Base-by-base conservation (phyloP, 345 rosid genomes). In the Lepidium africanum region DNA sequence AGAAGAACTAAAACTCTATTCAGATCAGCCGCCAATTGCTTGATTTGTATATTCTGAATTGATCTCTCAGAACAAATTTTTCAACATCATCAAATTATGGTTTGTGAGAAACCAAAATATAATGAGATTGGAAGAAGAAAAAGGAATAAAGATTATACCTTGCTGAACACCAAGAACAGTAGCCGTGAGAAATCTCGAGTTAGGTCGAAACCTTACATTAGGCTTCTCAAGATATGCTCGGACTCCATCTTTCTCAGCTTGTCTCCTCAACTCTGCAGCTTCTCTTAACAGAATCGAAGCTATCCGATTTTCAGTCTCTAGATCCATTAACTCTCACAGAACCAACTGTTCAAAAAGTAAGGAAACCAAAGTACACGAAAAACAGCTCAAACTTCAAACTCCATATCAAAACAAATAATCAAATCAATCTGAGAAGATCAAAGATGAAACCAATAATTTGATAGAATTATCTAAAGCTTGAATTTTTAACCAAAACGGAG, bases 81-180 rank as follows among this genome's bases (percentile, higher is more conserved):
- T 1, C 35, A 63, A 13, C 56, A 48, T 63, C 5, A 63, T 36
- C 68, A 63, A 48, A 13, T 33, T 35, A 12, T 1, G 36, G 45
- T 19, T 10, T 49, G 10, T 0, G 19, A 65, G 59, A 13, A 49
- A 13, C n/a, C 38, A 38, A 38, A 36, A 65, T 27, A 38, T 23
- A 66, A 66, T 30, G 33, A 42, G 14, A 43, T 19, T 43, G 19
- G 21, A 7, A 17, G 51, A 52, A 40, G 51, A 67, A 47, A 19
- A 21, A 5, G 38, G 39, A 7, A 51, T 9, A 45, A 46, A 36
- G 36, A 60, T 10, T 9, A 37, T 39, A 94, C 97, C 89, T 86
- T 94, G 96, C 70, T 91, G 96, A 42, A 91, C 96, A 32, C 99
- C 95, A 72, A 81, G 96, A 64, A 91, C 96, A 62, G 97, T 91